phyloP scores from a whole-genome alignment of 1,284 basidiomycete species.

The Irpex lacteus region DNA sequence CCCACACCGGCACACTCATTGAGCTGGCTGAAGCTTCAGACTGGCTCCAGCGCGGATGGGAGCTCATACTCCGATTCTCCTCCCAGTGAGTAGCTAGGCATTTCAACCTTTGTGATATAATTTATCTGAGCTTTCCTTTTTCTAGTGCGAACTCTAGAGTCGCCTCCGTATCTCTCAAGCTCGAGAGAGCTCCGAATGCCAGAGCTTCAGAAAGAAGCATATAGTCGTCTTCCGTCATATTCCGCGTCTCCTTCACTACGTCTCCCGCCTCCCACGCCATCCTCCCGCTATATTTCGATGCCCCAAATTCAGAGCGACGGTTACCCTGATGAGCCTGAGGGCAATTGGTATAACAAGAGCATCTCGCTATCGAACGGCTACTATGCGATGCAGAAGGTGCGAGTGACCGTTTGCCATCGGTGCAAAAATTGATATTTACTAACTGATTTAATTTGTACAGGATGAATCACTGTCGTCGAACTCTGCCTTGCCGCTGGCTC shows the following conservation, averaged over 20 bases:
- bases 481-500: not conserved
- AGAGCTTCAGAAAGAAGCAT: not conserved
- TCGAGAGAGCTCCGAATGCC: not conserved
- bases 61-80: not conserved
- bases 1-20: not conserved
- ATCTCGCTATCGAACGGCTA: not conserved
- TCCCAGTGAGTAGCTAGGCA: not conserved
- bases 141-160: not conserved
- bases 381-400: not conserved
- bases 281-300: not conserved
- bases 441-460: not conserved
- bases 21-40: not conserved
- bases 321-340: not conserved
- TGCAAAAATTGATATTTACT: not conserved
- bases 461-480: not conserved
- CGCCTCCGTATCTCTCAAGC: constrained; percentile 2
- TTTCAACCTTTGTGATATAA: not conserved
- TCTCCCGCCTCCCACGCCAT: not conserved
- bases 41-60: not conserved
- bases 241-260: not conserved
- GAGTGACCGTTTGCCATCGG: not conserved
- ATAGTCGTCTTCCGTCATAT: constrained; percentile 5
- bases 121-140: not conserved
- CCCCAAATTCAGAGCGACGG: not conserved
- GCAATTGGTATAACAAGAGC: not conserved